phyloP scores from a whole-genome alignment of 2,329 filamentous ascomycete genomes.

The Dactylellina drechsleri region DNA sequence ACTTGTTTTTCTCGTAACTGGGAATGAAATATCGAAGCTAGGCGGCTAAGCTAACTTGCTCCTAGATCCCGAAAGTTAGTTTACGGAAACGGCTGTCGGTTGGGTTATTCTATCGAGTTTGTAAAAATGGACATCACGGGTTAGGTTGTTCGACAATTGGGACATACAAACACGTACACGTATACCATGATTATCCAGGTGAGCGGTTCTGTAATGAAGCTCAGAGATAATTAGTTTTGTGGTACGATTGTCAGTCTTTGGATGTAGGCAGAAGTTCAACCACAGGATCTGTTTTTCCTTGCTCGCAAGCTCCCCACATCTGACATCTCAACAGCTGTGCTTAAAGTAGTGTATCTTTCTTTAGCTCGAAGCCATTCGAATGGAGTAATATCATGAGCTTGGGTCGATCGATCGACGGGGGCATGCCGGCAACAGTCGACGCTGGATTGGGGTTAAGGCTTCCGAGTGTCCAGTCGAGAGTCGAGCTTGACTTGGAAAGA shows the following conservation, averaged over 20 bases:
- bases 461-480: slow-evolving; percentile 3
- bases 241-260: no score
- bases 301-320: slow-evolving; percentile 21
- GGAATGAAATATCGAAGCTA: slow-evolving; percentile 2
- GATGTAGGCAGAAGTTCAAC: not conserved
- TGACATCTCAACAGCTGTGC: slow-evolving; percentile 4
- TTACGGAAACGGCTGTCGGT: not conserved
- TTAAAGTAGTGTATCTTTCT: not conserved
- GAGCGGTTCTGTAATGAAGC: no score
- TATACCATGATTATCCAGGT: no score
- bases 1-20: no score
- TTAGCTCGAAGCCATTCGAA: not conserved
- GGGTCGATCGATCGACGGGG: slow-evolving; percentile 4
- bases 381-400: not conserved
- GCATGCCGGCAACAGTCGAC: not conserved
- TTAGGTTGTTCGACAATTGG: no score
- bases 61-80: slow-evolving; percentile 45
- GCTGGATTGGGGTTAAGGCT: slow-evolving; percentile 26
- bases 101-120: no score
- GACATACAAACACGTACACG: no score
- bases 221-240: no score
- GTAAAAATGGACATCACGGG: no score
- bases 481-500: slow-evolving; percentile 41
- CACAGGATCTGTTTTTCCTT: not conserved
- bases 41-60: slow-evolving; percentile 26